Conservation (phyloP, 1,139 yeast species). For the Spencermartinsiella ligniputridi region DNA sequence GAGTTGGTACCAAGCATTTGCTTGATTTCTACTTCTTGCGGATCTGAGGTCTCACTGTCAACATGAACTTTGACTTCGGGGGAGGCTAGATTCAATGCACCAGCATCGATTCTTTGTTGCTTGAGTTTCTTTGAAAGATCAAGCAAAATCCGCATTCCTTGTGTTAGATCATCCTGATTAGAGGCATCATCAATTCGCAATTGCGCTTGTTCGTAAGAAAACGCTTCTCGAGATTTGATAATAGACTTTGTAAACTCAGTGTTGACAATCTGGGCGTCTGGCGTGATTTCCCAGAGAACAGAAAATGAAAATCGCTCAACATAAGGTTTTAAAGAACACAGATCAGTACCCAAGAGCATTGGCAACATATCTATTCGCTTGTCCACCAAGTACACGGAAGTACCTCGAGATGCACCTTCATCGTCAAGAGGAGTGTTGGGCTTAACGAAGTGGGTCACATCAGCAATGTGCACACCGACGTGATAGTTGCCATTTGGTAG, state of each 20-base stretch:
- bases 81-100: conserved; percentile 94
- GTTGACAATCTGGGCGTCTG: conserved; percentile 78
- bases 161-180: conserved; percentile 77
- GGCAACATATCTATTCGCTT: conserved; percentile 99
- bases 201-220: conserved; percentile 93
- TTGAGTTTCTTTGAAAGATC: conserved; percentile 75
- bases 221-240: conserved; percentile 88
- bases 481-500: conserved; percentile 92
- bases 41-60: conserved; percentile 97
- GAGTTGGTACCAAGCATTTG: conserved; percentile 86
- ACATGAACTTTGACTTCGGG: conserved; percentile 97
- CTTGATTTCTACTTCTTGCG: conserved; percentile 92
- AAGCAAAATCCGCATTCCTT: conserved; percentile 82
- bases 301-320: conserved; percentile 97
- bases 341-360: conserved; percentile 86
- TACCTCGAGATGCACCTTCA: conserved; percentile 97
- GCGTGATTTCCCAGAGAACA: conserved; percentile 91
- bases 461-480: conserved; percentile 99
- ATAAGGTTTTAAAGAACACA: conserved; percentile 91
- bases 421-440: conserved; percentile 88
- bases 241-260: conserved; percentile 83
- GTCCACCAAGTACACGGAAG: conserved; percentile 96
- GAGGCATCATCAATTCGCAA: conserved; percentile 77
- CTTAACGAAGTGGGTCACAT: conserved; percentile 95
- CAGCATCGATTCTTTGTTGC: conserved; percentile 83